These are phyloP conservation scores for Apiospora saccharicola DNA, from an alignment of 2,329 filamentous ascomycete species.

Conservation along the genomic window DNA sequence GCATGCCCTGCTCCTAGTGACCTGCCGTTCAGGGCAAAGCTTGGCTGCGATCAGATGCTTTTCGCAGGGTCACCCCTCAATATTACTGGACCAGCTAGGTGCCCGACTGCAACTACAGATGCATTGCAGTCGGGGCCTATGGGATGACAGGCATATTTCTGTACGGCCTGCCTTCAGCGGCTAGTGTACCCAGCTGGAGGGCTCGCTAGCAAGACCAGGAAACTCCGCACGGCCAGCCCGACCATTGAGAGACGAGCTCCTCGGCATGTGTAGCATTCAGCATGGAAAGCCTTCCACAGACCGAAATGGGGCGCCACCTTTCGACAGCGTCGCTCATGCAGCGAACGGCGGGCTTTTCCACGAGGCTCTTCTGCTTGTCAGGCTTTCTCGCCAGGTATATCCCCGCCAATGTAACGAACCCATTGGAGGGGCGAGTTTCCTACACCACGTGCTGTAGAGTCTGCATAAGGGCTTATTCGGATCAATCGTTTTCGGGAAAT, in stretches of 20 bases:
- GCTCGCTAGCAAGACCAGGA: neutral
- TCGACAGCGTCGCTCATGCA: neutral
- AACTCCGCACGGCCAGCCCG: neutral
- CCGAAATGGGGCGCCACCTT: neutral
- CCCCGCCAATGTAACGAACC: neutral
- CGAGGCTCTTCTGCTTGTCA: neutral
- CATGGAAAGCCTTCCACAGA: neutral
- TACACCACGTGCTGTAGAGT: neutral
- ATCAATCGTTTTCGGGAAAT: neutral
- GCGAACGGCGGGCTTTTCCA: neutral
- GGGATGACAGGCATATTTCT: neutral
- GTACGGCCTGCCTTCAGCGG: neutral
- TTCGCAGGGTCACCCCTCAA: neutral
- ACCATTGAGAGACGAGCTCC: neutral
- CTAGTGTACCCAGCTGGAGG: constrained; percentile 11
- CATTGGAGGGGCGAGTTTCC: neutral
- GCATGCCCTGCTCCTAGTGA: neutral
- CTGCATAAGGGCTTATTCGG: neutral
- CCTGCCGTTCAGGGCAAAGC: constrained; percentile 21
- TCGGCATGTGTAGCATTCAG: constrained; percentile 2
- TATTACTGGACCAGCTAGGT: neutral
- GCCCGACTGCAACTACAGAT: neutral
- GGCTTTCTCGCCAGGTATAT: neutral
- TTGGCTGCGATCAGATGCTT: neutral
- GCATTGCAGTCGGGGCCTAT: neutral